Base-by-base conservation (phyloP, 1,139 yeast species). In the Meyerozyma elateridarum region DNA sequence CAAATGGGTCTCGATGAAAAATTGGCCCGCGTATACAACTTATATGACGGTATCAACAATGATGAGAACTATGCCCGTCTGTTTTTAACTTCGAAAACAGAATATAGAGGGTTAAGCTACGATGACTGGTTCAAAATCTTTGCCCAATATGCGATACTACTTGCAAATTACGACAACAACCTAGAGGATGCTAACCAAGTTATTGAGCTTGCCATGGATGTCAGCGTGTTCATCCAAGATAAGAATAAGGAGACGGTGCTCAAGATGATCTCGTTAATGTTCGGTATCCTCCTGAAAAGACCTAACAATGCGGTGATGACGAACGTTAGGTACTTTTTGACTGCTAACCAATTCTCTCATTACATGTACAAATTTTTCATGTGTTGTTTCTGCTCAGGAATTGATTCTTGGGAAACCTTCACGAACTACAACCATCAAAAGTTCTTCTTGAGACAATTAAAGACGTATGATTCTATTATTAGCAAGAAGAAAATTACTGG, bases 381-480 rank as follows among this genome's bases (percentile, higher is more conserved):
- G 47, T 73, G 82, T 31, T 70, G 85, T 32, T 76, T 81, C 38
- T 63, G 81, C 2, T 76, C 93, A 0, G 85, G 89, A 1, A 56
- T 64, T 7, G 64, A 65, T 9, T 72, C 79, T 9, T 64, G 74
- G 52, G 81, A 73, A 22, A 62, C 72, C 5, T 81, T 81, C 51
- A 78, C 85, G 30, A 79, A 82, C 33, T 78, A 85, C 26, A 85
- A 85, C 38, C 91, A 87, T 48, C 97, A 89, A 48, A 91, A 91
- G 54, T 91, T 79, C 52, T 79, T 89, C 44, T 61, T 91, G 38
- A 77, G 98, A 41, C 96, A 89, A 47, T 65, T 89, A 43, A 91
- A 89, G 51, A 93, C 95, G 0, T 81, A 77, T 52, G 98, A 91
- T 51, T 74, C 91, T 2, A 53, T 81, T 12, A 67, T 76, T 20